Conservation (phyloP, 257 asterid genomes). For the Leptodermis oblonga region DNA sequence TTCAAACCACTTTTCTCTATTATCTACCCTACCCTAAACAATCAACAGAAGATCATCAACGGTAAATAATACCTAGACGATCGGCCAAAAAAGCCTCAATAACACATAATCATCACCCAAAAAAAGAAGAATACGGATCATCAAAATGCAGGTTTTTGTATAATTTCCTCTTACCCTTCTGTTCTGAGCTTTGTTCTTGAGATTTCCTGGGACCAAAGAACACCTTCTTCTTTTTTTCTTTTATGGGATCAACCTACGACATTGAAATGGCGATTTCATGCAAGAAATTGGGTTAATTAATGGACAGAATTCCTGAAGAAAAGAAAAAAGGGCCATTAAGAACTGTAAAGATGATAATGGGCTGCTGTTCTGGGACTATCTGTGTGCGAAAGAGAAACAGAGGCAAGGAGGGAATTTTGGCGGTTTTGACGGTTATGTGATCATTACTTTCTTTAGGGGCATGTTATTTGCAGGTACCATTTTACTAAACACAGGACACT, state of each 20-base stretch:
- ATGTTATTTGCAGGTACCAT: no score
- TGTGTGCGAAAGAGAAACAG: slow-evolving; percentile 6
- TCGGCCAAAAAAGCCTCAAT: neutral
- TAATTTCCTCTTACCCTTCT: neutral
- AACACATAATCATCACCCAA: neutral
- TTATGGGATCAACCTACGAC: slow-evolving; percentile 6
- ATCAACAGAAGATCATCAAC: neutral
- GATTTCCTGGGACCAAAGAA: neutral
- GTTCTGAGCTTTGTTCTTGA: neutral
- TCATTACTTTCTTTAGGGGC: no score
- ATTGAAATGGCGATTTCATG: neutral
- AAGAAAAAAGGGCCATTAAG: neutral
- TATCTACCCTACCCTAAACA: slow-evolving; percentile 10
- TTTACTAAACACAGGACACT: no score
- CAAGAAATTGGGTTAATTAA: neutral
- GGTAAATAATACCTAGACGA: neutral
- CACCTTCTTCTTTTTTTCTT: no score
- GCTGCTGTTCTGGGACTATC: neutral
- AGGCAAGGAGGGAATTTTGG: slow-evolving; percentile 61
- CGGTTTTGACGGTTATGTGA: slow-evolving; percentile 59
- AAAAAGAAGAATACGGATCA: no score
- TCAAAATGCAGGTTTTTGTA: no score
- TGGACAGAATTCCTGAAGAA: neutral
- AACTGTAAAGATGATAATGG: neutral
- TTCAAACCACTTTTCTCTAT: slow-evolving; percentile 16